A percentile compares a stretch with the other conserved stretches of the same genome.
Conservation (phyloP, 306 rosid genomes). For the Luffa aegyptiaca region DNA sequence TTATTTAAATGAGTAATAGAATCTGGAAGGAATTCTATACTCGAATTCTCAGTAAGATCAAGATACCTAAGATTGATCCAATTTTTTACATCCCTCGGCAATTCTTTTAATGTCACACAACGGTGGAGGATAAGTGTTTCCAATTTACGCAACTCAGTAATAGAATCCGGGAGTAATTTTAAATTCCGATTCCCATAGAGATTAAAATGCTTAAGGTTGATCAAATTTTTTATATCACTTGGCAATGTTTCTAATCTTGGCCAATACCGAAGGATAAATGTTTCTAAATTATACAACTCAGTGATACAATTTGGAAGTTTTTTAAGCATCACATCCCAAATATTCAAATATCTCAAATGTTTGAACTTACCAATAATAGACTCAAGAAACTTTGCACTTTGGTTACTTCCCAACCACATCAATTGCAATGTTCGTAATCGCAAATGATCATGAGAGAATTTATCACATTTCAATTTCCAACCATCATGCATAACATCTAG, state of each 20-base stretch:
- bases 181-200: accelerated
- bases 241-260: not conserved
- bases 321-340: not conserved
- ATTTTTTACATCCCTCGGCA: not conserved
- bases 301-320: not conserved
- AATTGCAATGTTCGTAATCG: constrained; percentile 12
- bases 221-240: not conserved
- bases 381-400: not conserved
- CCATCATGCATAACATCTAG: not conserved
- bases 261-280: accelerated
- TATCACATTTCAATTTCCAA: not conserved
- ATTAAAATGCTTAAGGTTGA: not conserved
- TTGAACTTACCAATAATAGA: not conserved
- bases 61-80: not conserved
- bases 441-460: not conserved
- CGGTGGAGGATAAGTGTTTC: accelerated
- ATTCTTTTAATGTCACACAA: accelerated
- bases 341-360: not conserved
- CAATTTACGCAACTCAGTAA: not conserved
- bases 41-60: not conserved
- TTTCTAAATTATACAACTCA: not conserved
- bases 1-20: not conserved
- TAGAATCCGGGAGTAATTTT: not conserved
- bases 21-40: not conserved
- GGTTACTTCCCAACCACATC: not conserved